These are phyloP conservation scores for Lactarius sanguifluus DNA, from an alignment of 768 basidiomycete genomes.

Conservation along the genomic window DNA sequence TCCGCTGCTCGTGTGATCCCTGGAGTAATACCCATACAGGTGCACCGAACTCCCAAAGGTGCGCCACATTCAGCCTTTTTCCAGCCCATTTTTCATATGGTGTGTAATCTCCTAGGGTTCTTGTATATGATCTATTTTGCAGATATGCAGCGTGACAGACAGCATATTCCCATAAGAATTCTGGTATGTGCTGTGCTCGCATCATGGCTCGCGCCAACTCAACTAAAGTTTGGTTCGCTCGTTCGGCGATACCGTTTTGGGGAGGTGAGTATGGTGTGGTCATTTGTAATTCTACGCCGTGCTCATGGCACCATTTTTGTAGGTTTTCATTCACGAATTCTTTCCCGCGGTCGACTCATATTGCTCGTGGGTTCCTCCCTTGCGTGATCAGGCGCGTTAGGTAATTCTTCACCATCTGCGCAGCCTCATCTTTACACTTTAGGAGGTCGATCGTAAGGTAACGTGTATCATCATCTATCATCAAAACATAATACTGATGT, in stretches of 20 bases:
- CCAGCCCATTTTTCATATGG: not conserved
- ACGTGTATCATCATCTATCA: not conserved
- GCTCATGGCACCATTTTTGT: fast-evolving
- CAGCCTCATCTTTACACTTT: not conserved
- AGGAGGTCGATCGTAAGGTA: not conserved
- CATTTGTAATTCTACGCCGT: not conserved
- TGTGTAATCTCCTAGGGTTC: fast-evolving
- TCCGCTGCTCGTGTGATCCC: not conserved
- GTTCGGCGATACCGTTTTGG: not conserved
- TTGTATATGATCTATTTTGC: fast-evolving
- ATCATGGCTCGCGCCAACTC: not conserved
- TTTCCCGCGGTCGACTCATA: fast-evolving
- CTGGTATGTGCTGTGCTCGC: fast-evolving
- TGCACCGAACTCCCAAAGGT: not conserved
- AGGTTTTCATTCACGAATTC: not conserved
- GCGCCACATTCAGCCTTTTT: not conserved
- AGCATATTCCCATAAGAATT: not conserved
- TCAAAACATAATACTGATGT: not conserved
- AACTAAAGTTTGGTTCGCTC: not conserved
- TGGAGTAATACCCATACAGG: not conserved
- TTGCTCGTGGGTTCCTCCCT: fast-evolving
- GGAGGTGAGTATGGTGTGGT: not conserved
- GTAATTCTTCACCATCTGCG: not conserved
- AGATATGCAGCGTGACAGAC: not conserved
- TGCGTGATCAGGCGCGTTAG: fast-evolving